Base-by-base conservation (phyloP, 1,284 basidiomycete species). In the Apiotrichum domesticum region DNA sequence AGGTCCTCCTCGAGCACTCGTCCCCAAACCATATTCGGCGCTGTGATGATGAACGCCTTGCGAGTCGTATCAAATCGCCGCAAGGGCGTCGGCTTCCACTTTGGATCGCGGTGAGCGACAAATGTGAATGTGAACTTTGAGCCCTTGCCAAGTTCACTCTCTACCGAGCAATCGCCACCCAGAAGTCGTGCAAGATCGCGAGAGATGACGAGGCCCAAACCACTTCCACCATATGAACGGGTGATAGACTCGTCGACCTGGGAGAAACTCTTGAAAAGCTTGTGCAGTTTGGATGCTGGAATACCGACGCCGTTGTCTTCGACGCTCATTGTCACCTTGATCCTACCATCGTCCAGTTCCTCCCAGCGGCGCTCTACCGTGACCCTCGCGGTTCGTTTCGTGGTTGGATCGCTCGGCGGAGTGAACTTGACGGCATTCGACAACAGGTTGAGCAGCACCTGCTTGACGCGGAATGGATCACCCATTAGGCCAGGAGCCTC, bases 401-500 rank as follows among this genome's bases (percentile, higher is more conserved):
- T 57, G 8, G 42, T 44, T 0, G 41, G 40, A 14, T 54, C 54
- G 2, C 53, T 52, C 4, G 61, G 54, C 0, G 65, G 58, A 0
- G 71, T 72, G 49, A 76, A 76, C 50, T 75, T 74, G 62, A 74
- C 66, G 1, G 70, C 70, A 48, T 76, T 76, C 8, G 66, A 68
- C 3, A 73, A 54, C 6, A 72, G 58, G 57, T 73, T 73, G 15
- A 70, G 57, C 9, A 73, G 47, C 41, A 70, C 62, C 47, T 76
- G 75, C 54, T 72, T 72, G 58, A 74, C 59, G 11, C 73, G 59
- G 63, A 72, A 74, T 1, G 70, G 69, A 55, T 74, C 73, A 11
- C 72, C 73, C 13, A 73, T 51, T 14, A 68, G 50, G 1, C 59
- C 64, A 1, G 70, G 70, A 0, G 71, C 70, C 56, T 74, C 71